Evolutionary conservation across 164 flowering plant species (phyloP).

Genomic region (Vitis rotundifolia): DNA sequence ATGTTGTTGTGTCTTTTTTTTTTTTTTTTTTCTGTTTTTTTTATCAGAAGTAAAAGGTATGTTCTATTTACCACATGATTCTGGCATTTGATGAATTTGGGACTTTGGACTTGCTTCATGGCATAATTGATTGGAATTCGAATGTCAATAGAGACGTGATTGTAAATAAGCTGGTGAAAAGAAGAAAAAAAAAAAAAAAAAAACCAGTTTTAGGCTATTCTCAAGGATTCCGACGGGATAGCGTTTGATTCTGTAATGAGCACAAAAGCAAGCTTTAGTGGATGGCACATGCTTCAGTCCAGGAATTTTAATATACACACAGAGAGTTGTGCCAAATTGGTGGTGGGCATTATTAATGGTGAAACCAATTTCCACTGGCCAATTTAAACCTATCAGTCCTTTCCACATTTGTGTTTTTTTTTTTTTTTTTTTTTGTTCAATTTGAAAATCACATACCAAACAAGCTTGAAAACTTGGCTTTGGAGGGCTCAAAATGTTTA

Average conservation of each 20-base stretch:
- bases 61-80: slow-evolving; percentile 16
- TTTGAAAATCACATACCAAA: too few species aligned
- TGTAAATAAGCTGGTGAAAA: too few species aligned
- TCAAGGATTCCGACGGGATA: neutral
- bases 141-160: too few species aligned
- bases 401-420: too few species aligned
- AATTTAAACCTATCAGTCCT: too few species aligned
- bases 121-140: neutral
- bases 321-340: neutral
- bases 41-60: slow-evolving; percentile 12
- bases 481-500: too few species aligned
- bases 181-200: neutral
- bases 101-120: neutral
- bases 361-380: neutral
- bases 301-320: neutral
- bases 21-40: too few species aligned
- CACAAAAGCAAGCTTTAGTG: neutral
- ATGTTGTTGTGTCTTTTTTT: neutral
- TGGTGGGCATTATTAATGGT: neutral
- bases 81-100: neutral
- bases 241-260: neutral
- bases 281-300: neutral
- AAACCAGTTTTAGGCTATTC: neutral
- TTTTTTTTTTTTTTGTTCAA: too few species aligned
- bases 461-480: too few species aligned